Evolutionary conservation across 257 asterid species (phyloP), one percentile per base, ranked within the genome.

Genomic region (Orobanche coerulescens): DNA sequence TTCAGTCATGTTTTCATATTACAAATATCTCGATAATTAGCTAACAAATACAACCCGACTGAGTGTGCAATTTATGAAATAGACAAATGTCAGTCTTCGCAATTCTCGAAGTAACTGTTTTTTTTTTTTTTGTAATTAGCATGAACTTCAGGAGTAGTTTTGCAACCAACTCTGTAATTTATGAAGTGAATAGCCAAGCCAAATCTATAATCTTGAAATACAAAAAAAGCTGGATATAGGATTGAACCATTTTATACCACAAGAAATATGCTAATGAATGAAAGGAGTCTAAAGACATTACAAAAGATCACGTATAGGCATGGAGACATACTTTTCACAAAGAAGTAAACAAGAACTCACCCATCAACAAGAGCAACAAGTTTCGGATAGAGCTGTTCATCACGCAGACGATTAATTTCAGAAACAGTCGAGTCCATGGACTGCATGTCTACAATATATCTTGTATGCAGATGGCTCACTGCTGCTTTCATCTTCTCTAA

Each of bases 391-490:
- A 93, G 84, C 66, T 82, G 97, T 25, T 77, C 90, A 70, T 89
- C 97, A 2, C 99, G 95, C 49, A 93, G 71, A 53, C 88, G 79
- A 67, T 89, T 93, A 63, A 93, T 89, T 75, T 93, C 99, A 0
- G 92, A 82, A 34, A 93, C 97, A 8, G 97, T 93, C 60, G 97
- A 89, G 79, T 93, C 99, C 99, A 93, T 93, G 54, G 99, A 86
- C 68, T 93, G 99, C 99, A 93, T 84, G 84, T 93, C 97, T 6
- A 93, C 99, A 56, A 93, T 93, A 78, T 89, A 93, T 76, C 99
- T 83, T 6, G 97, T 93, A 71, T 93, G 99, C 78, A 89, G 74
- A 73, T 89, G 99, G 80, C 99, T 93, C 15, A 93, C 99, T 34
- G 96, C 69, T 44, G 99, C 95, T 79, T 93, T 93, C 95, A 79